A percentile compares a stretch with the other conserved stretches of the same genome.
Evolutionary conservation across 2,329 filamentous ascomycete genomes (phyloP).

Genomic region (Aspergillus brunneoviolaceus): DNA sequence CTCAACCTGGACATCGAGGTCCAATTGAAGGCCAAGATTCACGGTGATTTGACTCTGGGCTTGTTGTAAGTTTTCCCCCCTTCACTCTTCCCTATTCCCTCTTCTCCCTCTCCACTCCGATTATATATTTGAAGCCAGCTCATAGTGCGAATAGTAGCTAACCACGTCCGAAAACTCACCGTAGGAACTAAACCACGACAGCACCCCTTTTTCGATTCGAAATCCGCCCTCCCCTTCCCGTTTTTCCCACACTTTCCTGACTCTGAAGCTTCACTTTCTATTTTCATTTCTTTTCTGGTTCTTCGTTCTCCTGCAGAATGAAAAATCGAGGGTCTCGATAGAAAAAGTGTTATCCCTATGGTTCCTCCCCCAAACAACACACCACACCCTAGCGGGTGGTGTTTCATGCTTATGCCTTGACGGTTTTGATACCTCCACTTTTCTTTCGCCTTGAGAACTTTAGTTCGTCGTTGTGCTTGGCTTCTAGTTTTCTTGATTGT

Average conservation of each 20-base stretch:
- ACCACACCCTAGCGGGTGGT: too few relatives aligned
- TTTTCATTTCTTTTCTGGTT: background rate
- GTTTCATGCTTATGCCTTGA: background rate
- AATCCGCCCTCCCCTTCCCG: too few relatives aligned
- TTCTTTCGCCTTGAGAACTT: background rate
- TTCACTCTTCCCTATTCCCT: background rate
- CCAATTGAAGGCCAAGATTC: slow-evolving; percentile 79
- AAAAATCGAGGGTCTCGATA: background rate
- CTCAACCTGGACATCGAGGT: slow-evolving; percentile 81
- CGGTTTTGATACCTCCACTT: background rate
- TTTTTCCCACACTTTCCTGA: too few relatives aligned
- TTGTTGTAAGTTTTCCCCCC: slow-evolving; percentile 62
- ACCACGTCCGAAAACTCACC: background rate
- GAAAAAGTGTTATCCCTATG: background rate
- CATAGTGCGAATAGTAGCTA: background rate
- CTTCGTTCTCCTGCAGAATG: too few relatives aligned
- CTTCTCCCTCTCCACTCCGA: background rate
- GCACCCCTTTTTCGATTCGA: too few relatives aligned
- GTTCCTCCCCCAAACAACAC: too few relatives aligned
- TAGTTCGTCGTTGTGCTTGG: background rate
- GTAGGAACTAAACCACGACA: background rate
- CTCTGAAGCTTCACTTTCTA: too few relatives aligned
- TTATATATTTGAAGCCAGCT: background rate
- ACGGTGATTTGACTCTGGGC: slow-evolving; percentile 77
- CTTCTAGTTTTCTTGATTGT: background rate